Evolutionary conservation across 2,329 filamentous ascomycete species (phyloP).

Genomic region (Fusarium haematococcum): DNA sequence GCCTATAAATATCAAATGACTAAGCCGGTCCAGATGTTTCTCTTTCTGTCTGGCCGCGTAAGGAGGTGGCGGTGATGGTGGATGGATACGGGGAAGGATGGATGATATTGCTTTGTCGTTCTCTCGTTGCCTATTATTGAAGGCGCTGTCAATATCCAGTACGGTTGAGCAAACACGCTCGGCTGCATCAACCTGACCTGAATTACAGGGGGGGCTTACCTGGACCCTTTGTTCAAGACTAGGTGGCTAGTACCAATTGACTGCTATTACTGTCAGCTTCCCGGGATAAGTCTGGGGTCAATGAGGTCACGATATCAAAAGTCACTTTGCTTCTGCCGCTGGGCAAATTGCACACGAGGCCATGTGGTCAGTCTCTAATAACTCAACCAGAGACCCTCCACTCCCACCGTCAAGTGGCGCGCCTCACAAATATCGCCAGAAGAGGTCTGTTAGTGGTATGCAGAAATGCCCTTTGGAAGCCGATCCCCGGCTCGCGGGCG

Average conservation of each 20-base stretch:
- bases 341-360: constrained; percentile 20
- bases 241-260: background rate
- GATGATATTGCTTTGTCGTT: constrained; percentile 2
- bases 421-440: constrained; percentile 22
- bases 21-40: background rate
- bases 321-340: constrained; percentile 16
- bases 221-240: background rate
- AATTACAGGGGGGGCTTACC: background rate
- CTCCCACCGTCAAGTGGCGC: constrained; percentile 30
- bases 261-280: constrained; percentile 1
- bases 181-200: background rate
- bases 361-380: constrained; percentile 1
- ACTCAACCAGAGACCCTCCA: background rate
- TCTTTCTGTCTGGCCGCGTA: background rate
- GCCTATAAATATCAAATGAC: constrained; percentile 7
- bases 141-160: background rate
- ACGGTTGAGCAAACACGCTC: background rate
- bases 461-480: background rate
- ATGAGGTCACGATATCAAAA: constrained; percentile 2
- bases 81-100: background rate
- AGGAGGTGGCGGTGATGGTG: constrained; percentile 11
- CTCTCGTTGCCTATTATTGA: background rate
- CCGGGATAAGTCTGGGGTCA: background rate
- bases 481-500: constrained; percentile 11
- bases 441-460: background rate